A percentile compares a stretch with the other conserved stretches of the same genome.
phyloP scores from a whole-genome alignment of 2,329 filamentous ascomycete species.

The Fusarium sp. region DNA sequence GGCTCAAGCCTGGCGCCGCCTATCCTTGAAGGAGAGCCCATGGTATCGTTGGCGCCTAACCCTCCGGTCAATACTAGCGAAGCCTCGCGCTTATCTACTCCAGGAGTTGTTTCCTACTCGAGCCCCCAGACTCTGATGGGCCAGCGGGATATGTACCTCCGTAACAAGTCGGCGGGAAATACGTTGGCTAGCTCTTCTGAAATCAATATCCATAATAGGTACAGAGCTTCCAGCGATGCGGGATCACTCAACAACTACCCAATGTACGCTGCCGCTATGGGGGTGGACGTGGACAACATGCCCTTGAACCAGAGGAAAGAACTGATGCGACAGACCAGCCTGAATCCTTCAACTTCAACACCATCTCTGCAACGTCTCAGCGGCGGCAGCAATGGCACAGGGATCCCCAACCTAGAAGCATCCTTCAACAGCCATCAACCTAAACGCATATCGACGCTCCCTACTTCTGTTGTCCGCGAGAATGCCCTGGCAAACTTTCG shows the following conservation, averaged over 20 bases:
- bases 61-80: constrained; percentile 38
- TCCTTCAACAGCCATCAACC: constrained; percentile 66
- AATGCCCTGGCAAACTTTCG: constrained; percentile 73
- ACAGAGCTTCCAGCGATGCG: constrained; percentile 52
- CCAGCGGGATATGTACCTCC: constrained; percentile 63
- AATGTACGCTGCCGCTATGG: constrained; percentile 44
- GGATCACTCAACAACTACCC: constrained; percentile 53
- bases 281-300: constrained; percentile 70
- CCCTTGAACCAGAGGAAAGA: constrained; percentile 74
- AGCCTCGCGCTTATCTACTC: constrained; percentile 46
- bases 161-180: constrained; percentile 59
- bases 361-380: constrained; percentile 37
- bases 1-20: constrained; percentile 20
- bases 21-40: constrained; percentile 28
- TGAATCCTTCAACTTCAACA: constrained; percentile 46
- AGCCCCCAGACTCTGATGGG: constrained; percentile 65
- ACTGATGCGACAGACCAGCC: constrained; percentile 65
- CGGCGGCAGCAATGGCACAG: constrained; percentile 45
- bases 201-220: constrained; percentile 40
- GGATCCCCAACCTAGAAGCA: constrained; percentile 39
- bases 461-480: constrained; percentile 59
- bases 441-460: constrained; percentile 55
- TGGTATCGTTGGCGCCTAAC: constrained; percentile 24
- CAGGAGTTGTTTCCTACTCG: constrained; percentile 60
- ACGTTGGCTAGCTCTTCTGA: constrained; percentile 45